phyloP scores from a whole-genome alignment of 192 early-diverging fungal genomes.

The Coemansia sp. region DNA sequence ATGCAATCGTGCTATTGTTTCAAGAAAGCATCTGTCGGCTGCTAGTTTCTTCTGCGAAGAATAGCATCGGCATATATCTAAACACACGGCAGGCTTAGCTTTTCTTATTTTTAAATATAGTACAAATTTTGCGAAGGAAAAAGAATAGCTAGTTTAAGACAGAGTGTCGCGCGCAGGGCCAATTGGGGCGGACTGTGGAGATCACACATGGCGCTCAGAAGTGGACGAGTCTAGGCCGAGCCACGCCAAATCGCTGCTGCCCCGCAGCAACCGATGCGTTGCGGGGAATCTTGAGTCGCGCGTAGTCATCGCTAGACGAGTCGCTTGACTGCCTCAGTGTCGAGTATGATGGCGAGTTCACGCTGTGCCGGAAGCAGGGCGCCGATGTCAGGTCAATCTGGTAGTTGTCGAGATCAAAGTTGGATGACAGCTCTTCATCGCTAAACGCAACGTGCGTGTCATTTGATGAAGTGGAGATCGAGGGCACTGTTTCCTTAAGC shows the following conservation, averaged over 20 bases:
- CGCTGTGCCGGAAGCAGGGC: not conserved
- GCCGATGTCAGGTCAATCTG: not conserved
- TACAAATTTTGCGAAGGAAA: not conserved
- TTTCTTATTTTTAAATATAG: no score
- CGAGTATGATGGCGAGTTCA: not conserved
- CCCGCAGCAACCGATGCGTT: slow-evolving; percentile 6
- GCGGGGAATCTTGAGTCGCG: slow-evolving; percentile 1
- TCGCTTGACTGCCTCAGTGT: not conserved
- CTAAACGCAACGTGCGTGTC: not conserved
- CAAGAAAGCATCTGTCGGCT: not conserved
- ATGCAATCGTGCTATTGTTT: not conserved
- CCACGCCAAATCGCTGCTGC: slow-evolving; percentile 23
- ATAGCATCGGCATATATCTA: not conserved
- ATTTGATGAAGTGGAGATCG: not conserved
- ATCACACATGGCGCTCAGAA: not conserved
- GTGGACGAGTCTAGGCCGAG: slow-evolving; percentile 21
- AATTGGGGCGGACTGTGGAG: not conserved
- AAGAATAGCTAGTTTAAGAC: not conserved
- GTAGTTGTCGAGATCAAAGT: slow-evolving; percentile 7
- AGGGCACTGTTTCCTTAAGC: not conserved
- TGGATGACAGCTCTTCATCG: not conserved
- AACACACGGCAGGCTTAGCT: not conserved
- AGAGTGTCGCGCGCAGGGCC: not conserved
- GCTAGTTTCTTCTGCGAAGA: not conserved
- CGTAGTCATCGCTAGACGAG: not conserved